phyloP scores from a whole-genome alignment of 306 rosid species.

The Prosopis cineraria region DNA sequence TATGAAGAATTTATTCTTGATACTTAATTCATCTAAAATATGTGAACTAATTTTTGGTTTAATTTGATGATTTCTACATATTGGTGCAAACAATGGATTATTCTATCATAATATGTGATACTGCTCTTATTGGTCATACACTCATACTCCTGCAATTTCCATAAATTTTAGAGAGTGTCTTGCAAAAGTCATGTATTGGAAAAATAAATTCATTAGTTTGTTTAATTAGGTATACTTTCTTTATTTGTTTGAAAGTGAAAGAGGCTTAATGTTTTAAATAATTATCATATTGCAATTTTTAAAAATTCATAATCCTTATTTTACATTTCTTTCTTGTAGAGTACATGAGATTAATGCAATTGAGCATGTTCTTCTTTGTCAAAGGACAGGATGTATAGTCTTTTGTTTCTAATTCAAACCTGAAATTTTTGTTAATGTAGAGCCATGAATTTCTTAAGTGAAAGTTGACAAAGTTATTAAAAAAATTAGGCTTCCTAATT shows the following conservation, averaged over 20 bases:
- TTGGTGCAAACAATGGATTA: conserved; percentile 99
- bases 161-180: conserved; percentile 92
- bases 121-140: conserved; percentile 99
- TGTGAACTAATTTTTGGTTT: conserved; percentile 18
- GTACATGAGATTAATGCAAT: background rate
- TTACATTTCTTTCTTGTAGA: background rate
- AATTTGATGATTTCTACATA: conserved; percentile 50
- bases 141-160: conserved; percentile 96
- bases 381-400: background rate
- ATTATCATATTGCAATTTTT: background rate
- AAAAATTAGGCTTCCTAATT: too few species aligned
- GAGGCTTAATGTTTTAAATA: conserved; percentile 9
- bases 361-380: background rate
- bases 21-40: conserved; percentile 34
- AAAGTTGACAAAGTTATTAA: too few species aligned
- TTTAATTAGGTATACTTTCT: conserved; percentile 70
- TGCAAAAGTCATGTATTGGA: conserved; percentile 89
- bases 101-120: conserved; percentile 93
- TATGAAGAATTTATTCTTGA: background rate
- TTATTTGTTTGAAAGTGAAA: conserved; percentile 19
- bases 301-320: background rate
- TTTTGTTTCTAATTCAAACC: too few species aligned
- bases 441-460: too few species aligned
- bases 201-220: conserved; percentile 89
- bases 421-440: too few species aligned